Percentiles rank a stretch among this genome's conserved stretches.
Evolutionary conservation across 495 filamentous ascomycete genomes (phyloP).

Genomic region (Bacidia rubella): DNA sequence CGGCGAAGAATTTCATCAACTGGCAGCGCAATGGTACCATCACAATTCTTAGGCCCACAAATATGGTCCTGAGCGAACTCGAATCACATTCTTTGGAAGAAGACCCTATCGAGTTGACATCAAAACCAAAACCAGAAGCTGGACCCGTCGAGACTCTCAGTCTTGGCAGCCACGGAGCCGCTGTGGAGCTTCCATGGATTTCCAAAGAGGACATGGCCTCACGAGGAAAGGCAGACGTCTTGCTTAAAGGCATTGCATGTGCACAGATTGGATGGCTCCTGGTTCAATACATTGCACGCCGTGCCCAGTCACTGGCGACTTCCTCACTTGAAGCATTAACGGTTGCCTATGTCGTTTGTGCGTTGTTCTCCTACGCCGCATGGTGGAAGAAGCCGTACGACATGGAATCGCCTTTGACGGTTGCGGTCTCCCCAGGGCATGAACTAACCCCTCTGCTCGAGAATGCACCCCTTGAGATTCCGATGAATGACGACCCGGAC

Average conservation of each 20-base stretch:
- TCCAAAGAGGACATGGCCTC: conserved; percentile 12
- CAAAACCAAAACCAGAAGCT: no score
- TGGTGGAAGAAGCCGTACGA: conserved; percentile 26
- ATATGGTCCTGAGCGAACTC: conserved; percentile 13
- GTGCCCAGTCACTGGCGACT: conserved; percentile 10
- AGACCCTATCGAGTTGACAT: no score
- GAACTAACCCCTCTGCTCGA: no score
- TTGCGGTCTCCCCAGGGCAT: no score
- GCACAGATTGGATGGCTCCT: conserved; percentile 22
- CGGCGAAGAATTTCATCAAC: conserved; percentile 16
- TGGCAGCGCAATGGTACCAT: no score
- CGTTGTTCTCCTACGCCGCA: conserved; percentile 17
- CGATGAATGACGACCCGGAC: no score
- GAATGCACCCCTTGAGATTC: no score
- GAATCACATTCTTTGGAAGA: no score
- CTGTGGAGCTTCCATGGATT: conserved; percentile 11
- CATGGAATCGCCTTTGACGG: conserved; percentile 8
- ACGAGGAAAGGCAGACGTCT: conserved; percentile 16
- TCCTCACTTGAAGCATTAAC: conserved; percentile 22
- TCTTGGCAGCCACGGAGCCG: no score
- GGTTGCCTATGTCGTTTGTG: conserved; percentile 21
- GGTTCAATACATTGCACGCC: conserved; percentile 17
- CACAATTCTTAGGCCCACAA: no score
- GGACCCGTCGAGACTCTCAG: no score
- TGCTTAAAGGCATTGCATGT: conserved; percentile 21